phyloP scores from a whole-genome alignment of 352 stramenopile genomes.

The Globisporangium lucens region DNA sequence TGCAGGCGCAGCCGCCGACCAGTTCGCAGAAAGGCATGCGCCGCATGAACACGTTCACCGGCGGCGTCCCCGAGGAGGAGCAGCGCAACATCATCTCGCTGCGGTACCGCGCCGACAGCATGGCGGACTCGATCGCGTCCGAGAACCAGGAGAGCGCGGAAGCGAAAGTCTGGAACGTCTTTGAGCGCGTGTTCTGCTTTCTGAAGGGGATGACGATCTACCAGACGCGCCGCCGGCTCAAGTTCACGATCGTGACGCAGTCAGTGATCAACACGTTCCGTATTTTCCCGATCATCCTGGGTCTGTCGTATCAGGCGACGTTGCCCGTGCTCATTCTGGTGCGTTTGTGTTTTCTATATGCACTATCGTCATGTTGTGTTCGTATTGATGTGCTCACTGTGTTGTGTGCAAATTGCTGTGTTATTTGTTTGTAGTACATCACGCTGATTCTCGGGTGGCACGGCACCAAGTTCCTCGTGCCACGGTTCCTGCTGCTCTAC shows the following conservation, averaged over 20 bases:
- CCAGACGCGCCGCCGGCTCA: constrained; percentile 68
- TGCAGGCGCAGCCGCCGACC: constrained; percentile 2
- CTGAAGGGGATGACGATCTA: constrained; percentile 89
- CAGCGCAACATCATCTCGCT: constrained; percentile 87
- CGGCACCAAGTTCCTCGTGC: constrained; percentile 83
- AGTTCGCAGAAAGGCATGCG: constrained; percentile 42
- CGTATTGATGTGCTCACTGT: neutral
- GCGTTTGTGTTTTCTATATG: constrained; percentile 11
- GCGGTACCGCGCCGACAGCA: constrained; percentile 79
- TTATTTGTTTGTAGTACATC: constrained; percentile 43
- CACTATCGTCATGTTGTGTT: neutral
- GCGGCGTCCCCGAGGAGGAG: constrained; percentile 57
- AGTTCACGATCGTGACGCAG: constrained; percentile 88
- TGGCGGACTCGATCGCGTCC: constrained; percentile 76
- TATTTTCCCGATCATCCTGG: constrained; percentile 85
- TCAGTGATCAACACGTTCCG: constrained; percentile 76
- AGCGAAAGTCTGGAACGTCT: constrained; percentile 72
- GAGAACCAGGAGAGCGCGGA: constrained; percentile 57
- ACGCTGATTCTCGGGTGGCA: constrained; percentile 87
- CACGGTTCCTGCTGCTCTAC: constrained; percentile 85
- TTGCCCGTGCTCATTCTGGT: constrained; percentile 81
- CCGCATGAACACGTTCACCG: constrained; percentile 70
- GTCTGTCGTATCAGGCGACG: constrained; percentile 79
- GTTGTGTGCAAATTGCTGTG: neutral
- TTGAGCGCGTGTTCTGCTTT: constrained; percentile 86